Evolutionary conservation across 148 eudicot species (phyloP).

Genomic region (Cornus florida): DNA sequence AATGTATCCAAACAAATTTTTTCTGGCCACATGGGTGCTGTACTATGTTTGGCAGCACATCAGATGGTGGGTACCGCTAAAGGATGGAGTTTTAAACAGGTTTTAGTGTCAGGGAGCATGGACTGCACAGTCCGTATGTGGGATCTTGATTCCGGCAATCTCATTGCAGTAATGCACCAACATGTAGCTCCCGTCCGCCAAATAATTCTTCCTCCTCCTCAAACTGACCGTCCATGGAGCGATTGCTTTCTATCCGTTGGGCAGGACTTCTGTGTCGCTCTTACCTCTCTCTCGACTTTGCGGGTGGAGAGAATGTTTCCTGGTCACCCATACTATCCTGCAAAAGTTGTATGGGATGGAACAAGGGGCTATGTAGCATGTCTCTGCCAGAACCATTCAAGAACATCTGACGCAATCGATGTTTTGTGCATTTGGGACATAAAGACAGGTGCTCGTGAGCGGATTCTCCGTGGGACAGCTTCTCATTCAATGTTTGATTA

Average conservation of each 20-base stretch:
- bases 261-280: slow-evolving; percentile 79
- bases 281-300: slow-evolving; percentile 83
- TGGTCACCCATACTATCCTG: slow-evolving; percentile 76
- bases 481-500: slow-evolving; percentile 93
- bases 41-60: slow-evolving; percentile 90
- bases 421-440: slow-evolving; percentile 91
- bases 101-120: slow-evolving; percentile 83
- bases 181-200: slow-evolving; percentile 94
- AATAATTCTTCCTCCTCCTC: slow-evolving; percentile 71
- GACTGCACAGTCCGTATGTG: slow-evolving; percentile 90
- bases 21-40: slow-evolving; percentile 75
- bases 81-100: slow-evolving; percentile 37
- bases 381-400: slow-evolving; percentile 58
- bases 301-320: slow-evolving; percentile 95
- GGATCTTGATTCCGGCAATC: slow-evolving; percentile 76
- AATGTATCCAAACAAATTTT: slow-evolving; percentile 50
- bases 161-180: slow-evolving; percentile 78
- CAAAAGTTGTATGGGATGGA: slow-evolving; percentile 89
- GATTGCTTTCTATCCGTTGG: slow-evolving; percentile 93
- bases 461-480: slow-evolving; percentile 86
- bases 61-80: slow-evolving; percentile 41
- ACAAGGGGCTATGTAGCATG: slow-evolving; percentile 84
- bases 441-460: slow-evolving; percentile 91
- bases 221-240: slow-evolving; percentile 77
- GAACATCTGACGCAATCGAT: slow-evolving; percentile 60